phyloP scores from a whole-genome alignment of 805 yeast genomes.

The Starmerella kuoi region DNA sequence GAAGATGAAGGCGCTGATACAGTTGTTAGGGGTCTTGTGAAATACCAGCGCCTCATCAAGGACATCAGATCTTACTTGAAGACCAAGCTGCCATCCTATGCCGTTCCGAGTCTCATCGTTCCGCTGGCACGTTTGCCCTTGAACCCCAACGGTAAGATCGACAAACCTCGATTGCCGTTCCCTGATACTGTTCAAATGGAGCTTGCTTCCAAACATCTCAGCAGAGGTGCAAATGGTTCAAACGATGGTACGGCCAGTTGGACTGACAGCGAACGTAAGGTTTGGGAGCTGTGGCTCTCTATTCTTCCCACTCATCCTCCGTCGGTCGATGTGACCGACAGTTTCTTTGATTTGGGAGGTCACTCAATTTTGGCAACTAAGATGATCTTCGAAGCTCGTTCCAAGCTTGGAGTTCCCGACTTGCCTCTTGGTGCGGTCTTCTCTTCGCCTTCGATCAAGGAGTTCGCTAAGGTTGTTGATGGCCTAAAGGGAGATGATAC shows the following conservation, averaged over 20 bases:
- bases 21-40: constrained; percentile 66
- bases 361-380: constrained; percentile 94
- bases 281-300: constrained; percentile 73
- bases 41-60: constrained; percentile 62
- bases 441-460: constrained; percentile 73
- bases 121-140: constrained; percentile 78
- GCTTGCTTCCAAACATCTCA: constrained; percentile 46
- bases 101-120: constrained; percentile 83
- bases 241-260: constrained; percentile 35
- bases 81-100: constrained; percentile 81
- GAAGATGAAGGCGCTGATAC: constrained; percentile 38
- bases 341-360: constrained; percentile 95
- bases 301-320: constrained; percentile 81
- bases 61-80: constrained; percentile 73
- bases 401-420: constrained; percentile 54
- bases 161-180: constrained; percentile 91
- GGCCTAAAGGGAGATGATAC: constrained; percentile 37
- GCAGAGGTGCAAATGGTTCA: constrained; percentile 25
- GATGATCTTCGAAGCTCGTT: constrained; percentile 87
- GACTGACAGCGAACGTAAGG: constrained; percentile 49
- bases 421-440: constrained; percentile 84
- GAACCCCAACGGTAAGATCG: constrained; percentile 97
- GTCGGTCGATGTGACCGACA: constrained; percentile 60
- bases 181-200: constrained; percentile 82
- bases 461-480: constrained; percentile 64